Evolutionary conservation across 176 grass and related monocot species (phyloP).

Genomic region (Aegilops sharonensis): DNA sequence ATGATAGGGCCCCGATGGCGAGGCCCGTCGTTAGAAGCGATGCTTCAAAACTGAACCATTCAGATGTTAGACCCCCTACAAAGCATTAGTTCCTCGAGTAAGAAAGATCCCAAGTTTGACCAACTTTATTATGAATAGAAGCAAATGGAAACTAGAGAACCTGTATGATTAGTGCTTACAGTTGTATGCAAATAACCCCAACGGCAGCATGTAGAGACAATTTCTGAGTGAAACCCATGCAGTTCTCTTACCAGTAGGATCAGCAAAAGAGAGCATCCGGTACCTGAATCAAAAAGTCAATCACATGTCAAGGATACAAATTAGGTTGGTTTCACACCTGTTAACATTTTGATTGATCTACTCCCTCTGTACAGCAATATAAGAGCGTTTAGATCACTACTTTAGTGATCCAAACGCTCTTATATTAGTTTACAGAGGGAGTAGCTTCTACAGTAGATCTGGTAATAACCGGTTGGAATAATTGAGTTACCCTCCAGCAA

Average conservation of each 20-base stretch:
- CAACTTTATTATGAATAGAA: background rate
- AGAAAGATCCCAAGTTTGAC: background rate
- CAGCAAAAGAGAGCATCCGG: constrained; percentile 71
- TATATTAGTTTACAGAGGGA: too few species aligned
- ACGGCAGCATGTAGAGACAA: constrained; percentile 85
- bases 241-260: constrained; percentile 87
- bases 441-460: constrained; percentile 4
- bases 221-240: constrained; percentile 90
- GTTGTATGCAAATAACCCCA: constrained; percentile 76
- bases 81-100: background rate
- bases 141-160: background rate
- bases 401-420: too few species aligned
- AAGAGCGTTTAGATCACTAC: too few species aligned
- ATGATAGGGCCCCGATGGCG: constrained; percentile 61
- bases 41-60: constrained; percentile 90
- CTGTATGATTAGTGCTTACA: constrained; percentile 50
- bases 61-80: constrained; percentile 83
- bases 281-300: constrained; percentile 51
- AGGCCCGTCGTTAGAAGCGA: constrained; percentile 67
- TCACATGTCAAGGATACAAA: background rate
- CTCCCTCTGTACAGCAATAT: too few species aligned
- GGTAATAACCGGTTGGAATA: background rate
- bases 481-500: constrained; percentile 83
- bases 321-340: background rate
- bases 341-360: background rate